These are phyloP conservation scores for slime mould (Dictyostelium discoideum) DNA, from an alignment of 78 protist species.

Conservation along the genomic window dicty_2.7 NC_007088.5:5936501-5937000, in stretches of 20 bases:
- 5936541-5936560: slow-evolving; percentile 92
- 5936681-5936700: slow-evolving; percentile 86
- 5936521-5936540: slow-evolving; percentile 93
- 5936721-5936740: slow-evolving; percentile 91
- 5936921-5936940: slow-evolving; percentile 98
- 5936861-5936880: slow-evolving; percentile 92
- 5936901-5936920: slow-evolving; percentile 91
- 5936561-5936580: slow-evolving; percentile 91
- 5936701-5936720: slow-evolving; percentile 71
- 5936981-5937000: slow-evolving; percentile 99
- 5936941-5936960: slow-evolving; percentile 94
- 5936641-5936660: slow-evolving; percentile 99
- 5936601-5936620: slow-evolving; percentile 86
- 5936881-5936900: slow-evolving; percentile 93
- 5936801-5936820: background rate
- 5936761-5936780: slow-evolving; percentile 91
- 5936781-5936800: slow-evolving; percentile 27
- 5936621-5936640: slow-evolving; percentile 98
- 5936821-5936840: slow-evolving; percentile 88
- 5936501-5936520: slow-evolving; percentile 96
- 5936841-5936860: slow-evolving; percentile 93
- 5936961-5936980: slow-evolving; percentile 91
- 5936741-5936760: slow-evolving; percentile 92
- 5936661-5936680: slow-evolving; percentile 85
- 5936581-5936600: slow-evolving; percentile 85